phyloP scores from a whole-genome alignment of 768 basidiomycete genomes.

The Cyclocybe cylindracea region DNA sequence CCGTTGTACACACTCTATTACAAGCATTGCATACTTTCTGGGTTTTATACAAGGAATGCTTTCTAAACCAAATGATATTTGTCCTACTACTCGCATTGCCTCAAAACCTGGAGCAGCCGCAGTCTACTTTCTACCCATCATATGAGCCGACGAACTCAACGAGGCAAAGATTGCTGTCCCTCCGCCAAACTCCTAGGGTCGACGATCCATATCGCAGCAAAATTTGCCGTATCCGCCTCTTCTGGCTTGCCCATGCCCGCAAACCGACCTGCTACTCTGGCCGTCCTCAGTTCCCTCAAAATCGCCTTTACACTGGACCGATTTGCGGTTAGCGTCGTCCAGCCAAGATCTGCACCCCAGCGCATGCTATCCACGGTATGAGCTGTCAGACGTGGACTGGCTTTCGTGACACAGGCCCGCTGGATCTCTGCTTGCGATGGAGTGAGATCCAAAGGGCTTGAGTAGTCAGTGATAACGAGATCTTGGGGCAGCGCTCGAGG shows the following conservation, averaged over 20 bases:
- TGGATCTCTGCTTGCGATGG: conserved; percentile 40
- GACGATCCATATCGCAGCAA: conserved; percentile 67
- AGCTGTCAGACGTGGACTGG: conserved; percentile 62
- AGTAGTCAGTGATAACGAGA: conserved; percentile 6
- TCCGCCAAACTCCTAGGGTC: conserved; percentile 83
- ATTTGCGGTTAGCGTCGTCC: conserved; percentile 92
- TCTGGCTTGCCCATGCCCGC: conserved; percentile 20
- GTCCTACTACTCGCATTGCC: too few species aligned
- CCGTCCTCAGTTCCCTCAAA: conserved; percentile 61
- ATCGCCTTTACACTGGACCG: conserved; percentile 74
- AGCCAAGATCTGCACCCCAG: conserved; percentile 64
- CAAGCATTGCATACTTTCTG: too few species aligned
- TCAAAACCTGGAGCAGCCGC: too few species aligned
- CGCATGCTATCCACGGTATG: conserved; percentile 79
- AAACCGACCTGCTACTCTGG: conserved; percentile 31
- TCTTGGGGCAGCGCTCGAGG: conserved; percentile 28
- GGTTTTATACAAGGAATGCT: too few species aligned
- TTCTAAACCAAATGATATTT: too few species aligned
- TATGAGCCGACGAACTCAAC: too few species aligned
- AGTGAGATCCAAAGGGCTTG: neutral
- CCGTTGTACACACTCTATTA: too few species aligned
- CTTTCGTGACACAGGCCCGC: conserved; percentile 52
- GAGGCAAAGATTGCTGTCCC: conserved; percentile 14
- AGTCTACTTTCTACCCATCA: too few species aligned
- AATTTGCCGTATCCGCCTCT: conserved; percentile 5